Evolutionary conservation across 805 yeast genomes (phyloP), one percentile per base, ranked within the genome.

Genomic region (Saturnispora halmiae): DNA sequence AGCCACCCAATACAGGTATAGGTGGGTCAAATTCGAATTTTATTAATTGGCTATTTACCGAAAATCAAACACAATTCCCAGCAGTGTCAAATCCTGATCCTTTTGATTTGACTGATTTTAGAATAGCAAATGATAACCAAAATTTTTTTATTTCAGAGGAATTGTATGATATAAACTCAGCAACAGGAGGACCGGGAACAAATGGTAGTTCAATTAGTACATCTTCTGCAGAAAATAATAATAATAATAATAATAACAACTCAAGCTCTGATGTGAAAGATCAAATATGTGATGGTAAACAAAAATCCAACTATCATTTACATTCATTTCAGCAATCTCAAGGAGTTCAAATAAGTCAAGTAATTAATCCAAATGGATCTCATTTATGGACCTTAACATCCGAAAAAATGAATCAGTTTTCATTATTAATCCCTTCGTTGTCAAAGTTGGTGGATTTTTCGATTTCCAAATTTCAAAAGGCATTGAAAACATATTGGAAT

Each of bases 401-500:
- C 11, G 38, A 40, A 4, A 52, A 52, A 40, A 30, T 56, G 47
- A 34, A 39, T 13, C 56, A 53, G 40, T 51, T 62, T 37, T 36
- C 40, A 9, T 27, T 41, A 20, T 39, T 53, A 32, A 50, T 63
- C 5, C 65, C 66, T 1, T 42, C 40, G 1, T 39, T 63, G 7
- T 42, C 41, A 8, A 32, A 39, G 2, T 56, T 59, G 34, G 45
- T 52, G 3, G 65, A 63, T 44, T 62, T 60, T 40, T 48, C 55
- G 7, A 45, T 41, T 24, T 16, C 37, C 3, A 61, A 56, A 46
- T 40, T 62, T 10, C 60, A 59, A 39, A 53, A 51, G 31, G 46
- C 58, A 2, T 46, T 63, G 18, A 46, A 53, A 29, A 58, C 59
- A 1, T 79, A 75, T 52, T 79, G 85, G 85, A 58, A 60, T 28